Evolutionary conservation across 2,329 filamentous ascomycete genomes (phyloP).

Genomic region (Nannizzia gypsea): DNA sequence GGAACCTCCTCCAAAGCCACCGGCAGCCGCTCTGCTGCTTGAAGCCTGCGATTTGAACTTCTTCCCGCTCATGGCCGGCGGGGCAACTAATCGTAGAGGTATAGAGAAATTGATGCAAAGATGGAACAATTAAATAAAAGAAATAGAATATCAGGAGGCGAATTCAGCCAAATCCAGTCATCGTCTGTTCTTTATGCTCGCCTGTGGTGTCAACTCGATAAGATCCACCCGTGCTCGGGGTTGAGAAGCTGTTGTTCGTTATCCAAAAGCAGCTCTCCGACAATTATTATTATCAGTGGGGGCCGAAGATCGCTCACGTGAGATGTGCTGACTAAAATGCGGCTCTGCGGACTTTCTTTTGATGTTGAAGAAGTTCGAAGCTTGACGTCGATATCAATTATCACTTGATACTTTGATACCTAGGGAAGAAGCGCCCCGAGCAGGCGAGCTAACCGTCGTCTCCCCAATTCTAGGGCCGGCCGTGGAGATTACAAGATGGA

Average conservation of each 20-base stretch:
- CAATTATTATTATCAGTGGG: not conserved
- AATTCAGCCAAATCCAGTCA: not conserved
- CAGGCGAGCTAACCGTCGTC: not conserved
- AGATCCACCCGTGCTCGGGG: not conserved
- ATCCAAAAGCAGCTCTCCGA: slow-evolving; percentile 1
- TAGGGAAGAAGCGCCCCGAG: not conserved
- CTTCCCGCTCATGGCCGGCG: slow-evolving; percentile 42
- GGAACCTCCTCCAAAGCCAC: slow-evolving; percentile 31
- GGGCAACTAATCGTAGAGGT: not conserved
- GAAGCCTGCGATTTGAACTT: slow-evolving; percentile 53
- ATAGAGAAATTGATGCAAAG: not conserved
- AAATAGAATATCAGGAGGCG: not conserved
- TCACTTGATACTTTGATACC: no score
- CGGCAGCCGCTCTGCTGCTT: slow-evolving; percentile 47
- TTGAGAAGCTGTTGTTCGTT: not conserved
- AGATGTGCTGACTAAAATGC: not conserved
- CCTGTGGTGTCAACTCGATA: not conserved
- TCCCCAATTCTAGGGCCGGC: not conserved
- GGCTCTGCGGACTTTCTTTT: slow-evolving; percentile 2
- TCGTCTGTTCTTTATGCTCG: not conserved
- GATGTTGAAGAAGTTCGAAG: not conserved
- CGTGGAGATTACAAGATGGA: slow-evolving; percentile 46
- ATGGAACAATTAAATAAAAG: not conserved
- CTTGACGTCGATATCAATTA: not conserved
- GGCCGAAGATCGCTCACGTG: not conserved